phyloP scores from a whole-genome alignment of 2,329 filamentous ascomycete genomes.

The Cyphellophora europaea region DNA sequence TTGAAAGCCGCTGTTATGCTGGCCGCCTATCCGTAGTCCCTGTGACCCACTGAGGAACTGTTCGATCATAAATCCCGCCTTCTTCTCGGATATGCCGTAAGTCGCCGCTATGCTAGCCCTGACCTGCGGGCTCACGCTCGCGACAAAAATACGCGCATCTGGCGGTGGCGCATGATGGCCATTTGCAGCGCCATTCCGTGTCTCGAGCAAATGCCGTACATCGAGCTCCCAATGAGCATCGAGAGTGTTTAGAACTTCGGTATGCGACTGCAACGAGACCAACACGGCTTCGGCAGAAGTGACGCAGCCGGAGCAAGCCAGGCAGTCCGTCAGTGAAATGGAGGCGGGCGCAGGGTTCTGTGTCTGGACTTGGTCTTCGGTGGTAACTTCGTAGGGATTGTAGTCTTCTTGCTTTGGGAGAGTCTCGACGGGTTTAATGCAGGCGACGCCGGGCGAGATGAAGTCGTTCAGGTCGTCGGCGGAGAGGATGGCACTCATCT shows the following conservation, averaged over 20 bases:
- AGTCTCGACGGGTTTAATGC: slow-evolving; percentile 94
- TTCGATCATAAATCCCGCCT: slow-evolving; percentile 74
- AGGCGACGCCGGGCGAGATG: slow-evolving; percentile 93
- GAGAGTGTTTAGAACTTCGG: slow-evolving; percentile 75
- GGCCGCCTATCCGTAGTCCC: slow-evolving; percentile 62
- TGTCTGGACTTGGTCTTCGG: slow-evolving; percentile 65
- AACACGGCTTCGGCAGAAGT: slow-evolving; percentile 97
- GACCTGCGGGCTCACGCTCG: slow-evolving; percentile 85
- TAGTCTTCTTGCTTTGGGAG: slow-evolving; percentile 56
- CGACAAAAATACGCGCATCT: slow-evolving; percentile 72
- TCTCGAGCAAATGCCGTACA: slow-evolving; percentile 27
- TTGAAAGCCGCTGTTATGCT: slow-evolving; percentile 65
- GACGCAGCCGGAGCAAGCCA: slow-evolving; percentile 94
- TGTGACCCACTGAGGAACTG: slow-evolving; percentile 63
- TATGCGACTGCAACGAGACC: slow-evolving; percentile 86
- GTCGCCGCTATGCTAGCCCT: slow-evolving; percentile 82
- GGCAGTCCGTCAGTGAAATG: slow-evolving; percentile 93
- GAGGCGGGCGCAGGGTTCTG: slow-evolving; percentile 62
- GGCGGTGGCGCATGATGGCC: slow-evolving; percentile 24
- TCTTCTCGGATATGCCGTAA: slow-evolving; percentile 61
- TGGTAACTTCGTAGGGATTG: slow-evolving; percentile 70
- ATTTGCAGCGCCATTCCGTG: slow-evolving; percentile 34
- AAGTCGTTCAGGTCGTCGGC: slow-evolving; percentile 98
- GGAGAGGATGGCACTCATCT: slow-evolving; percentile 94
- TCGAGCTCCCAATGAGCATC: slow-evolving; percentile 49